A percentile compares a stretch with the other conserved stretches of the same genome.
Evolutionary conservation across 1,139 yeast genomes (phyloP).

Genomic region (Lodderomyces metapsilosis): DNA sequence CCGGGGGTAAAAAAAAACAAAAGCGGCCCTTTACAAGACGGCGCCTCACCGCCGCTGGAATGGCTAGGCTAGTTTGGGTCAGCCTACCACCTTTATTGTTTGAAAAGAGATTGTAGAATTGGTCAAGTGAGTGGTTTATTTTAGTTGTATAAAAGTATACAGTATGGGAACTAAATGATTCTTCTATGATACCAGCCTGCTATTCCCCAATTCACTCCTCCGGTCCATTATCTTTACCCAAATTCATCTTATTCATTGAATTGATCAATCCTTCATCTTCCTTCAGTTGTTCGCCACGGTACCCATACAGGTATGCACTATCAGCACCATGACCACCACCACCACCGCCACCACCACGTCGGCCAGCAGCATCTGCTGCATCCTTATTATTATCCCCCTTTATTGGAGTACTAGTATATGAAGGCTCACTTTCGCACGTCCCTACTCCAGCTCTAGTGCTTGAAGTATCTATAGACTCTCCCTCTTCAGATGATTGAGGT

Average conservation of each 20-base stretch:
- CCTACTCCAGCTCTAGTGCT: constrained; percentile 3
- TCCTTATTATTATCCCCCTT: neutral
- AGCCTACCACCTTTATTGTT: too few species aligned
- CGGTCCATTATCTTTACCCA: constrained; percentile 9
- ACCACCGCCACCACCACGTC: neutral
- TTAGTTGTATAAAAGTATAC: neutral
- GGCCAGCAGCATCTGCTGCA: neutral
- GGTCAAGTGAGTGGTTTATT: neutral
- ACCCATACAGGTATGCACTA: neutral
- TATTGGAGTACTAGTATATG: constrained; percentile 6
- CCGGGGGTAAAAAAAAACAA: too few species aligned
- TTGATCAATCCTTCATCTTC: constrained; percentile 14
- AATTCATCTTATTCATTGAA: constrained; percentile 19
- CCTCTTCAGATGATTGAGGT: constrained; percentile 7
- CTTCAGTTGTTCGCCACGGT: neutral
- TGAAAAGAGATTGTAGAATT: too few species aligned
- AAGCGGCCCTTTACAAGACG: too few species aligned
- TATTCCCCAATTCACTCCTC: too few species aligned
- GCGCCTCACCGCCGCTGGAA: too few species aligned
- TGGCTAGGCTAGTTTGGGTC: too few species aligned
- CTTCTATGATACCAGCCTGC: too few species aligned
- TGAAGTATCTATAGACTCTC: constrained; percentile 9
- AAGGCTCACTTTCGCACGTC: constrained; percentile 1
- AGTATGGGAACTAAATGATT: too few species aligned
- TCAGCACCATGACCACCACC: neutral